Evolutionary conservation across 306 rosid species (phyloP).

Genomic region (Coriaria nepalensis): DNA sequence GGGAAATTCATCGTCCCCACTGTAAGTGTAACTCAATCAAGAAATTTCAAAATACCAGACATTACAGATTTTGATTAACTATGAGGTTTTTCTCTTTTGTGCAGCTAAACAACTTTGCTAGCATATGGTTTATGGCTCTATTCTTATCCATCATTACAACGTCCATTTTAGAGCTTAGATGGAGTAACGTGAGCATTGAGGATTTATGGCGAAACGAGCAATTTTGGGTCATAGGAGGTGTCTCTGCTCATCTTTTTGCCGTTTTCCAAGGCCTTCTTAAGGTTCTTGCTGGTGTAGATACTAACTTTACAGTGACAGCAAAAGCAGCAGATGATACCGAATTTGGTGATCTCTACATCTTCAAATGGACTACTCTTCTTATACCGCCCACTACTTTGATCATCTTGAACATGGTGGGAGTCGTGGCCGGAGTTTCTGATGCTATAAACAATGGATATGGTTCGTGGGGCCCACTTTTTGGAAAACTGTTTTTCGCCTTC

Average conservation of each 20-base stretch:
- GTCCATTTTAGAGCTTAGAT: slow-evolving; percentile 65
- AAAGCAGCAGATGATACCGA: slow-evolving; percentile 41
- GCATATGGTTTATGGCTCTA: slow-evolving; percentile 73
- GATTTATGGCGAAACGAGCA: slow-evolving; percentile 96
- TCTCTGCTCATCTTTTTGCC: slow-evolving; percentile 82
- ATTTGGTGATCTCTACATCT: slow-evolving; percentile 63
- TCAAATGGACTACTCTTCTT: slow-evolving; percentile 84
- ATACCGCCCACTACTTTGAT: slow-evolving; percentile 85
- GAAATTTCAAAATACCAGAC: neutral
- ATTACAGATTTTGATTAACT: neutral
- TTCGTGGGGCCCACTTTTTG: slow-evolving; percentile 83
- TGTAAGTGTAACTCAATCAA: slow-evolving; percentile 31
- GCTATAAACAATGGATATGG: slow-evolving; percentile 83
- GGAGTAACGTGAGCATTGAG: slow-evolving; percentile 81
- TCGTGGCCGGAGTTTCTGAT: slow-evolving; percentile 89
- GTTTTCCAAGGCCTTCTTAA: slow-evolving; percentile 88
- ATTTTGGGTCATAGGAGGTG: slow-evolving; percentile 95
- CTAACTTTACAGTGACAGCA: slow-evolving; percentile 44
- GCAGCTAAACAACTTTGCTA: slow-evolving; percentile 73
- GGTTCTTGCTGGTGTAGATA: slow-evolving; percentile 59
- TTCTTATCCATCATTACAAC: slow-evolving; percentile 67
- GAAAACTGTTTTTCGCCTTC: slow-evolving; percentile 75
- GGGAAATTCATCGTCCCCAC: slow-evolving; percentile 93
- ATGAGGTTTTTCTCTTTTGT: slow-evolving; percentile 4
- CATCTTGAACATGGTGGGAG: slow-evolving; percentile 79